Evolutionary conservation across 345 rosid species (phyloP), one percentile per base, ranked within the genome.

Genomic region (Capsella bursapastoris): DNA sequence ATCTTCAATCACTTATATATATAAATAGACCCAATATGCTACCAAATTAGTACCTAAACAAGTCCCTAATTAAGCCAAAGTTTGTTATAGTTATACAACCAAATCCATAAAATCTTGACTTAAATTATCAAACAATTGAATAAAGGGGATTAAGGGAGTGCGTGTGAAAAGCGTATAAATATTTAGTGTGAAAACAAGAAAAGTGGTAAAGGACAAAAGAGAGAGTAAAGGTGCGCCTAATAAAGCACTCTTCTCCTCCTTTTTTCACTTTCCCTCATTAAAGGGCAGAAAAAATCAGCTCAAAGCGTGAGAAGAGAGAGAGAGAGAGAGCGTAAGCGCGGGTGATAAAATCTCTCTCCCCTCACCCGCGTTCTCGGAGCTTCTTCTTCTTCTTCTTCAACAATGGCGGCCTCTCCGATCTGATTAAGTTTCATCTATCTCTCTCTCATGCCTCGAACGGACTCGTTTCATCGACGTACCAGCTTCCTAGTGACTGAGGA

Each of bases 171-270:
- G 27, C 58, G 75, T 69, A 35, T 56, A 35, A 35, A n/a, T 27
- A 57, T 14, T 1, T 1, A 53, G 70, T 76, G 75, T 76, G 76
- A 64, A 71, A 64, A 77, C 4, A 58, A 65, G 50, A 70, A 65
- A 75, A 75, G 75, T 48, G 7, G 80, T 10, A 65, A 65, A 71
- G 76, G 76, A 77, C 76, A 70, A 77, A 48, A 64, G 66, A 34
- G 25, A 61, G 25, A 68, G 71, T 56, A 37, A 64, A 63, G 70
- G 64, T 15, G 45, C 63, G 6, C 4, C 31, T 45, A 76, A 70
- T 64, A 77, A 77, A 2, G 72, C 67, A 49, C 27, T 18, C 47
- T 55, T 74, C 41, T 28, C 3, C 25, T 16, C 8, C 14, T 10
- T 29, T 14, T 27, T 35, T 55, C 71, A 38, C 66, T 64, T 70